phyloP scores from a whole-genome alignment of 768 basidiomycete genomes.

The Tulasnella sp. region DNA sequence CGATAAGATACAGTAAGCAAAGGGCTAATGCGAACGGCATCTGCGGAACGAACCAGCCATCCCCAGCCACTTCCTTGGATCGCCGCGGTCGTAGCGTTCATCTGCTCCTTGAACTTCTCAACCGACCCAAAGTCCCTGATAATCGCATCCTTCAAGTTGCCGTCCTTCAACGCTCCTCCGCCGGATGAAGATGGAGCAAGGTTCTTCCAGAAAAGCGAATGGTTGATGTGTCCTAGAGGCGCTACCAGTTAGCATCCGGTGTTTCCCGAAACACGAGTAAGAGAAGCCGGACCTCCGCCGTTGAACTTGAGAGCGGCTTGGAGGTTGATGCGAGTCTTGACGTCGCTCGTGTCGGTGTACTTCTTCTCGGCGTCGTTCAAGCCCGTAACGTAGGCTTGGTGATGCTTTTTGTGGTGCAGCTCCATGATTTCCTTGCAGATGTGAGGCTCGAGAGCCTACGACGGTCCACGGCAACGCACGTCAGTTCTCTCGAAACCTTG shows the following conservation, averaged over 20 bases:
- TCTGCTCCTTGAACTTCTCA: constrained; percentile 73
- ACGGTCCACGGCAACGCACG: background rate
- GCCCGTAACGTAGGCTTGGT: constrained; percentile 86
- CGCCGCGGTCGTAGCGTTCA: constrained; percentile 81
- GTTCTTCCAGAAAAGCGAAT: constrained; percentile 97
- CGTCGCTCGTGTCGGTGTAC: constrained; percentile 52
- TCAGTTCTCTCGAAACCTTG: background rate
- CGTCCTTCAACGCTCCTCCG: constrained; percentile 58
- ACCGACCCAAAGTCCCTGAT: constrained; percentile 78
- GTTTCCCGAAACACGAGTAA: background rate
- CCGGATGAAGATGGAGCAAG: constrained; percentile 62
- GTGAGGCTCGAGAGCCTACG: constrained; percentile 79
- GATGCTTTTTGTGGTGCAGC: constrained; percentile 77
- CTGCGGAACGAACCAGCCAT: constrained; percentile 63
- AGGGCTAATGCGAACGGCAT: background rate
- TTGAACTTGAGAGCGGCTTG: constrained; percentile 95
- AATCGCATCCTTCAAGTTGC: constrained; percentile 67
- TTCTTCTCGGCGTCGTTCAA: constrained; percentile 86
- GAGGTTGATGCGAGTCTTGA: constrained; percentile 70
- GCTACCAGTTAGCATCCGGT: background rate
- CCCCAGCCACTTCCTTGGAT: constrained; percentile 99
- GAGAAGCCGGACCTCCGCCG: constrained; percentile 67
- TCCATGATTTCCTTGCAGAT: constrained; percentile 92
- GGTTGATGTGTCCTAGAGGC: constrained; percentile 76
- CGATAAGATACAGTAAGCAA: background rate